Evolutionary conservation across 1,284 basidiomycete species (phyloP).

Genomic region (Moesziomyces parantarcticus): DNA sequence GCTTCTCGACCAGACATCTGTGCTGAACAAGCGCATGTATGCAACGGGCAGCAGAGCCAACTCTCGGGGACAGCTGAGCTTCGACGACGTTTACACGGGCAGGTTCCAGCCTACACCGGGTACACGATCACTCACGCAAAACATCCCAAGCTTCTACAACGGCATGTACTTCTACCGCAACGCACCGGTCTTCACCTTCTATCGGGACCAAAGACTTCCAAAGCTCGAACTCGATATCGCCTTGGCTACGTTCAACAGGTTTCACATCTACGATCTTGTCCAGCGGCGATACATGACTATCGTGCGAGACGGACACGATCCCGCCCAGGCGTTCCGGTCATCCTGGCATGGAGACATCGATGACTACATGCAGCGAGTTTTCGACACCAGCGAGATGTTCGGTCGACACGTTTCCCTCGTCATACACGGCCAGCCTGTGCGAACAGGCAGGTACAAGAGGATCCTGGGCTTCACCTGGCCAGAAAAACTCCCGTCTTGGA

Average conservation of each 20-base stretch:
- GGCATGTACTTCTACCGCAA: background rate
- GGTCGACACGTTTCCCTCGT: background rate
- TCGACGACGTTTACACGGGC: background rate
- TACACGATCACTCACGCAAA: background rate
- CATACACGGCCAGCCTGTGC: background rate
- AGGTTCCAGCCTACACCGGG: background rate
- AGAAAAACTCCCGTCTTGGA: too few relatives aligned
- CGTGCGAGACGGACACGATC: too few relatives aligned
- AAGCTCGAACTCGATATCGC: background rate
- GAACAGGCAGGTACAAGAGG: background rate
- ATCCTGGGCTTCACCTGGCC: too few relatives aligned
- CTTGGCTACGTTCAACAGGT: background rate
- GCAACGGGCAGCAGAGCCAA: background rate
- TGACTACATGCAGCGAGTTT: background rate
- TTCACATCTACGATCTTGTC: background rate
- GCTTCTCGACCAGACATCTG: too few relatives aligned
- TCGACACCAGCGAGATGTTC: background rate
- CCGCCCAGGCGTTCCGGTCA: background rate
- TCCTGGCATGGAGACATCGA: background rate
- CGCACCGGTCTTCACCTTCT: background rate
- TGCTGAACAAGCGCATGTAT: background rate
- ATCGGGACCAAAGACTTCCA: background rate
- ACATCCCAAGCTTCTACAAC: background rate
- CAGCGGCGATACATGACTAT: background rate
- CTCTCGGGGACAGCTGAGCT: background rate